A percentile compares a stretch with the other conserved stretches of the same genome.
Conservation (phyloP, 208 protist genomes). For the Leishmania major region DNA sequence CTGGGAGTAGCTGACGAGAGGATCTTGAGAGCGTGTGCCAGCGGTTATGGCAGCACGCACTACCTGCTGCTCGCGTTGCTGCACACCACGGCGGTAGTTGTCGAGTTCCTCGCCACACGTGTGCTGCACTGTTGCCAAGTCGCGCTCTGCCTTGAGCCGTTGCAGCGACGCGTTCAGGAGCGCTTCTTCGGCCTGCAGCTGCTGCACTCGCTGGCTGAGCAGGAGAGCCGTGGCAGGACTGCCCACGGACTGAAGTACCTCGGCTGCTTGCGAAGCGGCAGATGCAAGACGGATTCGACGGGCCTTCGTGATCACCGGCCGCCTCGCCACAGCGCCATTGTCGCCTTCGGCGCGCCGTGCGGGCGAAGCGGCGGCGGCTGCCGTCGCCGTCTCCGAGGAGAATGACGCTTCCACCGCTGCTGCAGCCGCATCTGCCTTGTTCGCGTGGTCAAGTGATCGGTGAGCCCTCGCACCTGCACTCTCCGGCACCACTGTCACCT, state of each 20-base stretch:
- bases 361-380: not conserved
- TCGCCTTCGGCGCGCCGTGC: not conserved
- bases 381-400: not conserved
- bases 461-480: not conserved
- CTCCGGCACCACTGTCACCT: conserved; percentile 4
- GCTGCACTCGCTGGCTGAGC: conserved; percentile 49
- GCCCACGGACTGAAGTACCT: conserved; percentile 31
- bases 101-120: conserved; percentile 47
- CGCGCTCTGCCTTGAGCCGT: conserved; percentile 58
- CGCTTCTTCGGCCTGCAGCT: conserved; percentile 59
- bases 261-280: conserved; percentile 28
- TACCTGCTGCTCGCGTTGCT: conserved; percentile 30
- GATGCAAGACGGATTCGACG: conserved; percentile 51
- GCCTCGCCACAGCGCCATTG: not conserved
- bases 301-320: conserved; percentile 51
- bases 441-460: not conserved
- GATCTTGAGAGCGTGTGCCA: not conserved
- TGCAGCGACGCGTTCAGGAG: conserved; percentile 60
- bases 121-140: conserved; percentile 52
- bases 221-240: conserved; percentile 39
- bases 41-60: conserved; percentile 7
- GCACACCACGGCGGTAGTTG: conserved; percentile 43
- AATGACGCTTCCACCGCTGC: not conserved
- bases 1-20: conserved; percentile 15
- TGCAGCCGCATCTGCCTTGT: not conserved